Conservation (phyloP, 306 rosid genomes). For the Cucumis cinereus region DNA sequence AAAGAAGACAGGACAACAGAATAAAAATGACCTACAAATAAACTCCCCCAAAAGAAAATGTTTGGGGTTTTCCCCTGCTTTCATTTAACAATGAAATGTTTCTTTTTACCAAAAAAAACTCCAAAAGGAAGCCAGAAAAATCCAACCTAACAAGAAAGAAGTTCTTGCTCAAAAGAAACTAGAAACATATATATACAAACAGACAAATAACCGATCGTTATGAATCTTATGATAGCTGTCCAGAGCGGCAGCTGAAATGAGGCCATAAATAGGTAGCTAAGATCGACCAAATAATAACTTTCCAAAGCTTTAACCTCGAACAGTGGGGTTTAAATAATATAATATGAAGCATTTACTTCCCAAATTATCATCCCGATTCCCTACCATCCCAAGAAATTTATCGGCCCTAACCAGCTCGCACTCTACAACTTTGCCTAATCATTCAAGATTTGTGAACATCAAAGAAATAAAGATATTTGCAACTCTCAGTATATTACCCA, state of each 20-base stretch:
- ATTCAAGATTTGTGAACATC: background rate
- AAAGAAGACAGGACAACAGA: background rate
- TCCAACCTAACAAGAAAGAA: background rate
- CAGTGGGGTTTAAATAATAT: background rate
- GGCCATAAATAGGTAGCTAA: background rate
- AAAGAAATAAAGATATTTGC: background rate
- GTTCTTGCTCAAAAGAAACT: background rate
- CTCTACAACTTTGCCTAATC: background rate
- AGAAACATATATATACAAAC: background rate
- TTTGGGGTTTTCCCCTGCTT: too few species aligned
- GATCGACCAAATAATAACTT: background rate
- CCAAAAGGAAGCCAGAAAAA: background rate
- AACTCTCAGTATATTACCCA: background rate
- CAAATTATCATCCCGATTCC: background rate
- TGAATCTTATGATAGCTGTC: background rate
- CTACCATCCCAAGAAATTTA: background rate
- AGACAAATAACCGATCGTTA: background rate
- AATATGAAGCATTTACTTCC: background rate
- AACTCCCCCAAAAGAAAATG: background rate
- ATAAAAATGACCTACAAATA: background rate
- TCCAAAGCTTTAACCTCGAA: background rate
- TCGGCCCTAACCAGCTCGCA: background rate
- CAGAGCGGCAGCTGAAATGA: background rate
- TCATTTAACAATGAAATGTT: too few species aligned
- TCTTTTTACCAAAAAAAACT: too few species aligned